Evolutionary conservation across 805 yeast genomes (phyloP).

Genomic region (Ogataea methylovora): DNA sequence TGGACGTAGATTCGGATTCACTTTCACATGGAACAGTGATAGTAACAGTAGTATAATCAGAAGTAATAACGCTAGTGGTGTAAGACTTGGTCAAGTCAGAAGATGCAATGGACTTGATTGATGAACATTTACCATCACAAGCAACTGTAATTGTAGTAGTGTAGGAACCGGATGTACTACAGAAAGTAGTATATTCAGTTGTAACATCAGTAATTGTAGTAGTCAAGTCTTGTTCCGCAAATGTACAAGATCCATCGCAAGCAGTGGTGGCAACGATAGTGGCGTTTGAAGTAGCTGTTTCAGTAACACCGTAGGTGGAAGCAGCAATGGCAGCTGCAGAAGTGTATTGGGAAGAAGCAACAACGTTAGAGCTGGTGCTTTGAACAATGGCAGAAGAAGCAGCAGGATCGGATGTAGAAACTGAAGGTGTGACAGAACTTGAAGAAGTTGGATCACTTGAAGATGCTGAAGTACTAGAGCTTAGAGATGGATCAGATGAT

Average conservation of each 20-base stretch:
- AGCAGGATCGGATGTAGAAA: not conserved
- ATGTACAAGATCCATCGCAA: too few species aligned
- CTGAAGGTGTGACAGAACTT: not conserved
- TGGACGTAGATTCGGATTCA: slow-evolving; percentile 1
- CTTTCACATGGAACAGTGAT: slow-evolving; percentile 3
- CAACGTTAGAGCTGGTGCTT: not conserved
- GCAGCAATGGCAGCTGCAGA: slow-evolving; percentile 4
- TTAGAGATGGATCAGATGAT: slow-evolving; percentile 6
- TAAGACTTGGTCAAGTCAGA: slow-evolving; percentile 4
- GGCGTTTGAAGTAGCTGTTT: slow-evolving; percentile 6
- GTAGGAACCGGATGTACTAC: not conserved
- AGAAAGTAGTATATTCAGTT: slow-evolving; percentile 3
- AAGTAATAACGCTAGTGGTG: slow-evolving; percentile 3
- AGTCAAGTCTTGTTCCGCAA: too few species aligned
- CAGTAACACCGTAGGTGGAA: slow-evolving; percentile 8
- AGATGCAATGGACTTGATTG: not conserved
- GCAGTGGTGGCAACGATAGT: slow-evolving; percentile 16
- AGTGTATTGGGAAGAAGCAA: not conserved
- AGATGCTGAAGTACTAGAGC: slow-evolving; percentile 3
- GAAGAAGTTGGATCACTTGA: not conserved
- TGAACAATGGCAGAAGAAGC: not conserved
- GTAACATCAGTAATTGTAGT: not conserved
- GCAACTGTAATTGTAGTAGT: slow-evolving; percentile 12
- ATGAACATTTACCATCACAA: slow-evolving; percentile 8
- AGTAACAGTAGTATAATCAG: slow-evolving; percentile 3